A percentile compares a stretch with the other conserved stretches of the same genome.
phyloP scores from a whole-genome alignment of 208 protist species.

The Trypanosomatidae sp. region DNA sequence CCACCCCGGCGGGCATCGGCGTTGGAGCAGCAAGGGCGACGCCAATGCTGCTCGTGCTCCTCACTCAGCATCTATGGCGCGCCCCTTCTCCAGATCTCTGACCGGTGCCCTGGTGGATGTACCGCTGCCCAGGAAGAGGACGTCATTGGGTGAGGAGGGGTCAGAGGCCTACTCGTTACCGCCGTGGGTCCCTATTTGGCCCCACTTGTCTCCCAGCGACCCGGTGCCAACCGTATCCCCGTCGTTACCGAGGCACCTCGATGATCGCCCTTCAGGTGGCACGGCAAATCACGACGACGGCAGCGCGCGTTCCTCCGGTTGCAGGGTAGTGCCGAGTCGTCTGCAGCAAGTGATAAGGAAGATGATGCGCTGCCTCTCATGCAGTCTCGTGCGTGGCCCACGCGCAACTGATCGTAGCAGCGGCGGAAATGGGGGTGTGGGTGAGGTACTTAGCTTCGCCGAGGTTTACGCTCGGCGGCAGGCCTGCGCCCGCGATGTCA shows the following conservation, averaged over 20 bases:
- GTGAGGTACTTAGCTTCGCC: conserved; percentile 19
- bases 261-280: not conserved
- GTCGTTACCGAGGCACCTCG: not conserved
- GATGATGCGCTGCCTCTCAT: not conserved
- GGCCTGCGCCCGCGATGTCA: not conserved
- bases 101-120: no score
- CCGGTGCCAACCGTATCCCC: not conserved
- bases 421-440: not conserved
- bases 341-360: not conserved
- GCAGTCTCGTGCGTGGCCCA: not conserved
- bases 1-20: not conserved
- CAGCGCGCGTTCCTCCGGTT: not conserved
- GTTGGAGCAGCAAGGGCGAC: not conserved
- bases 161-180: not conserved
- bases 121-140: not conserved
- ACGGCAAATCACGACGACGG: not conserved
- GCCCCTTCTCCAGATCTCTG: not conserved
- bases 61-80: not conserved
- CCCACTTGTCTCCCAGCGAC: not conserved
- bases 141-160: not conserved
- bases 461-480: conserved; percentile 25
- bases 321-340: not conserved
- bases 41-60: not conserved
- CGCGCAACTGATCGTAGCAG: not conserved
- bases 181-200: no score